Percentiles rank a stretch among this genome's conserved stretches.
phyloP scores from a whole-genome alignment of 306 rosid species.

The Canavalia gladiata region DNA sequence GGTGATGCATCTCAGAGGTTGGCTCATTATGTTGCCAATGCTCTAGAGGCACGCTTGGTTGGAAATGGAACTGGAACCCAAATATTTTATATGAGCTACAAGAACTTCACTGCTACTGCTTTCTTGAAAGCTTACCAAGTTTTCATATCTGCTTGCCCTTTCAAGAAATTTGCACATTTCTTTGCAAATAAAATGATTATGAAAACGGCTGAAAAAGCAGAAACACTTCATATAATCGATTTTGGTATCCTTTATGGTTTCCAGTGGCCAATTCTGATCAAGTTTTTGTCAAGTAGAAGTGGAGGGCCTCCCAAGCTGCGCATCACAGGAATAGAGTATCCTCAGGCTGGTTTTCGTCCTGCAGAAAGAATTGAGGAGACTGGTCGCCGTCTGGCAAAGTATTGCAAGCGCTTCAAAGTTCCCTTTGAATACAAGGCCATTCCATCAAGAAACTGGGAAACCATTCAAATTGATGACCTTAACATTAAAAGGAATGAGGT shows the following conservation, averaged over 20 bases:
- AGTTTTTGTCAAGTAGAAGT: conserved; percentile 59
- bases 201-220: conserved; percentile 63
- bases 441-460: conserved; percentile 76
- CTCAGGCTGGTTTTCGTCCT: conserved; percentile 89
- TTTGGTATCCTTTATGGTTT: conserved; percentile 89
- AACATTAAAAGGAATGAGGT: conserved; percentile 62
- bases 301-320: conserved; percentile 89
- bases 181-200: conserved; percentile 67
- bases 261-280: conserved; percentile 90
- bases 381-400: conserved; percentile 75
- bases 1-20: conserved; percentile 78
- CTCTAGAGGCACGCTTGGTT: conserved; percentile 75
- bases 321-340: conserved; percentile 85
- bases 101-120: conserved; percentile 62
- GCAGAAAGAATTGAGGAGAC: conserved; percentile 76
- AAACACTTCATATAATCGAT: conserved; percentile 75
- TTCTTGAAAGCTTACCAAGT: conserved; percentile 67
- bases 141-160: conserved; percentile 67
- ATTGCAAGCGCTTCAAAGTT: conserved; percentile 76
- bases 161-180: conserved; percentile 63
- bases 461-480: conserved; percentile 72
- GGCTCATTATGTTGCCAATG: conserved; percentile 75
- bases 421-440: conserved; percentile 78
- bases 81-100: conserved; percentile 57
- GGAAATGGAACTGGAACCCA: conserved; percentile 73